Base-by-base conservation (phyloP, 2,329 filamentous ascomycete species). In the Ceratocystis colombiana region DNA sequence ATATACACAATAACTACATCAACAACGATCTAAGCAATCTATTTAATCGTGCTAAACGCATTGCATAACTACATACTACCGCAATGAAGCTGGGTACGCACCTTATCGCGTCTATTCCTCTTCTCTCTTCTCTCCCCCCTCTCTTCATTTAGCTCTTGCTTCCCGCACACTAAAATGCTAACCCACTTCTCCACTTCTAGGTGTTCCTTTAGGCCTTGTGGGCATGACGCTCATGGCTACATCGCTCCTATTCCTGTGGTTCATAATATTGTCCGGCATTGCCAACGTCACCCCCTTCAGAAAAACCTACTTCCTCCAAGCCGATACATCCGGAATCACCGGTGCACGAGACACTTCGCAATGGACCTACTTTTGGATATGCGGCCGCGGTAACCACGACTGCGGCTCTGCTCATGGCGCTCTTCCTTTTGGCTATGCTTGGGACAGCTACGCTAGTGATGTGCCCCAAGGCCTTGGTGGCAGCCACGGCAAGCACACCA, bases 301-400 rank as follows among this genome's bases (percentile, higher is more conserved):
- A 75, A 78, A 85, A 68, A 90, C 91, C 70, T 96, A 90, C 77
- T 96, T 96, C 79, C 84, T 97, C 41, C 81, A 88, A 73, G 89
- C 89, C 71, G 82, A 88, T 73, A 96, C 92, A 0, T 78, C 77
- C 41, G 84, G 80, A 72, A 91, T 96, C 72, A 79, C 82, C 2
- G 86, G 86, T 61, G 87, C 90, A 12, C 83, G 86, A 64, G 69
- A 79, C 63, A 71, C 82, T 20, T 87, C 90, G 12, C 86, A 93
- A 77, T 97, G 93, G 93, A 95, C 91, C 45, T 96, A 88, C 77
- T 94, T 95, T 80, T 87, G 89, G 75, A 79, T 95, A 69, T 96
- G 92, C 77, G 84, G 86, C 64, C 79, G 79, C 37, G 77, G 77
- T 69, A 83, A 86, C 73, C 79, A 79, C 64, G 77, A 88, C 76